Evolutionary conservation across 176 grass and related monocot species (phyloP).

Genomic region (Elymus sibiricus): DNA sequence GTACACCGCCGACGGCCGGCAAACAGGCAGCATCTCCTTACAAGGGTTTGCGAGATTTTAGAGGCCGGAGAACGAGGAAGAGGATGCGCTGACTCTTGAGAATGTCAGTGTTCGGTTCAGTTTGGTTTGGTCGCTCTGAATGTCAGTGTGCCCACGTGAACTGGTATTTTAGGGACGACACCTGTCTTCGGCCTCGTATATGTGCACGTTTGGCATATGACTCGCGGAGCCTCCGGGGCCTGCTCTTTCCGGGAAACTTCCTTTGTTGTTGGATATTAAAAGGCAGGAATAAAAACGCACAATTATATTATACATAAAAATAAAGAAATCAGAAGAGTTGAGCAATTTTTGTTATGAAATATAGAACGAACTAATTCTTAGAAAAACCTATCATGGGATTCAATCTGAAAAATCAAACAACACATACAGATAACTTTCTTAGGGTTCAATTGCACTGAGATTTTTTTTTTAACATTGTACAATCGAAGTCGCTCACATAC

Average conservation of each 20-base stretch:
- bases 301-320: too few relatives aligned
- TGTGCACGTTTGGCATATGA: background rate
- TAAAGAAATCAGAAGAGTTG: too few relatives aligned
- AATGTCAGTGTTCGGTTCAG: background rate
- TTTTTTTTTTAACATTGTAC: too few relatives aligned
- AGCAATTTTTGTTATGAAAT: too few relatives aligned
- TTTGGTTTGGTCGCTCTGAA: background rate
- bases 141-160: too few relatives aligned
- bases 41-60: background rate
- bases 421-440: too few relatives aligned
- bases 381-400: too few relatives aligned
- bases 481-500: too few relatives aligned
- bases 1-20: constrained; percentile 71
- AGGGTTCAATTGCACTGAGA: too few relatives aligned
- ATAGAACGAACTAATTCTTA: too few relatives aligned
- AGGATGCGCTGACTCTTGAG: background rate
- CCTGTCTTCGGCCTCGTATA: background rate
- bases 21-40: constrained; percentile 39
- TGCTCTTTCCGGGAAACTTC: background rate
- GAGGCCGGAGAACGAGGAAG: background rate
- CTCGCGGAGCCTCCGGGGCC: background rate
- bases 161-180: background rate
- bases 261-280: background rate
- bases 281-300: too few relatives aligned
- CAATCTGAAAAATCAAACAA: too few relatives aligned